phyloP scores from a whole-genome alignment of 2,329 filamentous ascomycete species.

The Hymenotorrendiella dingleyae region DNA sequence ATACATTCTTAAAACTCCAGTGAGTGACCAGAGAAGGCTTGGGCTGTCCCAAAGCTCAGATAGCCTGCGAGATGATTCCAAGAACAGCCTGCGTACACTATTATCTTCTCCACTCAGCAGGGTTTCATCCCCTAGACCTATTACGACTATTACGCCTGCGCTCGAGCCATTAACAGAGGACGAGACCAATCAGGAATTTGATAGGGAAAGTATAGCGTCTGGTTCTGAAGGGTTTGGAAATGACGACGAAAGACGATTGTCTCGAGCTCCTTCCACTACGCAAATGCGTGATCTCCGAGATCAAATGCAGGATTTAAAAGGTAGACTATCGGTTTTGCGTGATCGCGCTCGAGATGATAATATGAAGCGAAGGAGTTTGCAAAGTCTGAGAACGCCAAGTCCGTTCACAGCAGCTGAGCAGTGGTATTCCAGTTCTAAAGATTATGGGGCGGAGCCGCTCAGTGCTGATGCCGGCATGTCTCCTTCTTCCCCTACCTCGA shows the following conservation, averaged over 20 bases:
- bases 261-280: constrained; percentile 28
- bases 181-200: constrained; percentile 30
- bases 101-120: constrained; percentile 18
- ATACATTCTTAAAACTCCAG: constrained; percentile 32
- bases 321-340: constrained; percentile 60
- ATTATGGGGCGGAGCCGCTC: constrained; percentile 18
- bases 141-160: too few relatives aligned
- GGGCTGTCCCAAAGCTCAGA: constrained; percentile 8
- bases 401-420: constrained; percentile 32
- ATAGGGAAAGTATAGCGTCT: constrained; percentile 19
- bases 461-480: constrained; percentile 24
- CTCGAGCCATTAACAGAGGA: constrained; percentile 52
- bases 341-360: constrained; percentile 59
- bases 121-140: constrained; percentile 21
- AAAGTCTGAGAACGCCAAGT: constrained; percentile 55
- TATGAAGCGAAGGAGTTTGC: constrained; percentile 54
- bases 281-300: constrained; percentile 55
- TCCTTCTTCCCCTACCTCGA: constrained; percentile 20
- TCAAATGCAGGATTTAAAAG: constrained; percentile 63
- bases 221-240: constrained; percentile 20
- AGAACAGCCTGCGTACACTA: constrained; percentile 4
- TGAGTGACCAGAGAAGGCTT: constrained; percentile 5
- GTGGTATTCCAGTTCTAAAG: constrained; percentile 27
- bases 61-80: constrained; percentile 8
- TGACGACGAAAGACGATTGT: constrained; percentile 17